Percentiles rank a stretch among this genome's conserved stretches.
Evolutionary conservation across 2,329 filamentous ascomycete species (phyloP).

Genomic region (Alternaria angustiovoidea): DNA sequence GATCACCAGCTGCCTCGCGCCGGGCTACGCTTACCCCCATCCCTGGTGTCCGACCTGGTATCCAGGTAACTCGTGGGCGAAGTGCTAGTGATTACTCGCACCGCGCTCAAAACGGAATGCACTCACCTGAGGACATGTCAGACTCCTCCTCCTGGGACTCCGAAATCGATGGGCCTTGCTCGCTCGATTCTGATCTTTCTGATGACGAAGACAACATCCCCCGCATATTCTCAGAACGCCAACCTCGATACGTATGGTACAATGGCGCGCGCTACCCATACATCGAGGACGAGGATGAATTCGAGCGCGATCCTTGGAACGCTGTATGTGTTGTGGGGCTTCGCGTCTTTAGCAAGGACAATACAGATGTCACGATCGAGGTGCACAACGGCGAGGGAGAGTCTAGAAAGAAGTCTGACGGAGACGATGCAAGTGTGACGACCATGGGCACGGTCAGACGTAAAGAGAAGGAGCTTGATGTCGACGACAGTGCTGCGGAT

Average conservation of each 20-base stretch:
- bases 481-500: conserved; percentile 53
- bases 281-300: conserved; percentile 53
- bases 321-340: conserved; percentile 68
- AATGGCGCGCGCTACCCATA: conserved; percentile 32
- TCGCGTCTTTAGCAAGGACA: conserved; percentile 64
- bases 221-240: conserved; percentile 19
- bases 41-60: conserved; percentile 45
- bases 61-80: conserved; percentile 43
- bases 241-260: conserved; percentile 32
- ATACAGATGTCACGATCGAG: conserved; percentile 60
- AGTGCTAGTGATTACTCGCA: conserved; percentile 41
- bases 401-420: conserved; percentile 29
- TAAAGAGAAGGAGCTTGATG: conserved; percentile 49
- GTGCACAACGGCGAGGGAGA: conserved; percentile 55
- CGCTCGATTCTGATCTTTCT: conserved; percentile 33
- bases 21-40: conserved; percentile 50
- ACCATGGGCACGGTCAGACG: conserved; percentile 30
- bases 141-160: conserved; percentile 53
- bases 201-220: conserved; percentile 25
- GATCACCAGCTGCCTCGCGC: conserved; percentile 42
- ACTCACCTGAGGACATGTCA: conserved; percentile 42
- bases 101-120: conserved; percentile 41
- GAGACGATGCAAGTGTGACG: conserved; percentile 37
- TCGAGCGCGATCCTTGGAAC: conserved; percentile 65
- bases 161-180: conserved; percentile 50